Conservation (phyloP, 148 eudicot species). For the Fagopyrum tataricum region DNA sequence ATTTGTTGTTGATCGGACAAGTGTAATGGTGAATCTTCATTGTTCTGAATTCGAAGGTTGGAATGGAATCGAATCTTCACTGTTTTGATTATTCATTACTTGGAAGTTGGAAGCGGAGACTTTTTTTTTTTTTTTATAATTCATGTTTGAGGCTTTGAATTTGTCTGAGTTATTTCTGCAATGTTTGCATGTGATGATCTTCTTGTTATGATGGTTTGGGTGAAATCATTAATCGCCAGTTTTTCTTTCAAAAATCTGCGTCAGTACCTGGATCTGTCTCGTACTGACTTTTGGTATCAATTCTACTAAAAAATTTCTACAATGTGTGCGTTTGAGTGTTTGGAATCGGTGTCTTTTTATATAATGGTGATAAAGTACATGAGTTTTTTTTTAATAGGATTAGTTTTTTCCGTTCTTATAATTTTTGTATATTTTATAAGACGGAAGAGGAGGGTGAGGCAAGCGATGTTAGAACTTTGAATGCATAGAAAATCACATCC, state of each 20-base stretch:
- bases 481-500: not conserved
- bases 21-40: not conserved
- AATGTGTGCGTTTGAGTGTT: not conserved
- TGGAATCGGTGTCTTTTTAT: not conserved
- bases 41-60: not conserved
- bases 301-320: not conserved
- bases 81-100: too few species aligned
- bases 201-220: not conserved
- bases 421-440: not conserved
- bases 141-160: not conserved
- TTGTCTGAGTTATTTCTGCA: not conserved
- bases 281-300: not conserved
- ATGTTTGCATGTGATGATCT: constrained; percentile 2
- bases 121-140: not conserved
- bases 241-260: not conserved
- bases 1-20: not conserved
- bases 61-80: not conserved
- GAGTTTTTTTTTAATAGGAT: not conserved
- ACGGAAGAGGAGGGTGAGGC: too few species aligned
- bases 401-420: too few species aligned
- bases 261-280: not conserved
- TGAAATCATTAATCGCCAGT: not conserved
- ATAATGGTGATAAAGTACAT: not conserved
- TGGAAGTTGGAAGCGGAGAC: not conserved
- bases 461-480: too few species aligned